A percentile compares a stretch with the other conserved stretches of the same genome.
Conservation (phyloP, 768 basidiomycete species). For the Kwoniella pini region DNA sequence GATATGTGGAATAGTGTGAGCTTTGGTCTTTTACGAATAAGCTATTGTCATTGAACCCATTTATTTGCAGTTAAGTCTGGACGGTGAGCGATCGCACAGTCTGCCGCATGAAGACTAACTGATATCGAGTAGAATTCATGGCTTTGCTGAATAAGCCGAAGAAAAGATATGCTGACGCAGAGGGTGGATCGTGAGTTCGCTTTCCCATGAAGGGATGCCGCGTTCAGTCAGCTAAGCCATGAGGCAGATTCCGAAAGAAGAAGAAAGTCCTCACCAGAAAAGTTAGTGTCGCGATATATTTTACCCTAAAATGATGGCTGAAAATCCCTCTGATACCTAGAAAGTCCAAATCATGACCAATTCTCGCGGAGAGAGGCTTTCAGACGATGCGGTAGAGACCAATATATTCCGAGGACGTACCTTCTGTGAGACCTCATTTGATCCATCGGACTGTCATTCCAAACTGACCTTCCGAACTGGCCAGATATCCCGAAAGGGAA, state of each 20-base stretch:
- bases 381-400: slow-evolving; percentile 64
- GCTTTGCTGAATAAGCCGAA: slow-evolving; percentile 34
- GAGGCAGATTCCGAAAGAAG: slow-evolving; percentile 39
- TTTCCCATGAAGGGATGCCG: too few species aligned
- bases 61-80: slow-evolving; percentile 31
- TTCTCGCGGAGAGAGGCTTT: slow-evolving; percentile 67
- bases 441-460: background rate
- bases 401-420: slow-evolving; percentile 71
- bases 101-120: background rate
- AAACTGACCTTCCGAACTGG: too few species aligned
- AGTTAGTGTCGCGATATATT: slow-evolving; percentile 14
- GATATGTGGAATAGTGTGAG: slow-evolving; percentile 54
- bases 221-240: too few species aligned
- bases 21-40: too few species aligned
- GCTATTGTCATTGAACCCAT: too few species aligned
- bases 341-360: slow-evolving; percentile 41
- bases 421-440: slow-evolving; percentile 66
- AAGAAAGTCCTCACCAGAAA: slow-evolving; percentile 27
- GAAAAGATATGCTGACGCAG: slow-evolving; percentile 41
- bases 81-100: slow-evolving; percentile 15
- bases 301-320: too few species aligned
- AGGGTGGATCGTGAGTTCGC: slow-evolving; percentile 38
- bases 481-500: slow-evolving; percentile 59
- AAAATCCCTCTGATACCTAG: too few species aligned
- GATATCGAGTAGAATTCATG: slow-evolving; percentile 32